Conservation (phyloP, 2,329 filamentous ascomycete genomes). For the Madurella mycetomatis region DNA sequence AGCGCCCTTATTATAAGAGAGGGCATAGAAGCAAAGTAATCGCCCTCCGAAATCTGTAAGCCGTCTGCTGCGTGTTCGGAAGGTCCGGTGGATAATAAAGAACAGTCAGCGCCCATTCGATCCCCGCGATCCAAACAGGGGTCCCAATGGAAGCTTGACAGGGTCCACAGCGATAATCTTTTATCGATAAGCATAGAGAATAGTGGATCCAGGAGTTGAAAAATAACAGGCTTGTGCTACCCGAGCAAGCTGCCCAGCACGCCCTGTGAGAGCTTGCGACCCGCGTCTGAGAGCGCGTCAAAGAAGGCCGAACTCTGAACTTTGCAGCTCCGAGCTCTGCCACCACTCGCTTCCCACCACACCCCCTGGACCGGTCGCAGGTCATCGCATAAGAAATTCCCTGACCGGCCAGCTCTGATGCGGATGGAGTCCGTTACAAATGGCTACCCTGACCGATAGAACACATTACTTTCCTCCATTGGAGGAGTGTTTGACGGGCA, state of each 20-base stretch:
- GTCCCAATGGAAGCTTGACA: background rate
- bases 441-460: constrained; percentile 66
- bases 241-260: background rate
- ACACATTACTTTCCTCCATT: constrained; percentile 74
- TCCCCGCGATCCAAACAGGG: background rate
- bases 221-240: background rate
- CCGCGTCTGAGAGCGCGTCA: background rate
- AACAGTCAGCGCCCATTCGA: too few relatives aligned
- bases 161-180: background rate
- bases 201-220: background rate
- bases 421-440: constrained; percentile 53
- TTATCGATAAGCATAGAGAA: background rate
- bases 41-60: too few relatives aligned
- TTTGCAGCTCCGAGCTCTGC: constrained; percentile 4
- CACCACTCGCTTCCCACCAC: background rate
- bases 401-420: constrained; percentile 9
- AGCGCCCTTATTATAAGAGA: background rate
- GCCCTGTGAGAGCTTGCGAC: background rate
- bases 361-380: constrained; percentile 6
- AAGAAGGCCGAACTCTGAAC: background rate
- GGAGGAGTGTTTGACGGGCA: constrained; percentile 77
- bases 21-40: background rate
- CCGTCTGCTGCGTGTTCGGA: too few relatives aligned
- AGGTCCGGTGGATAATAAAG: too few relatives aligned
- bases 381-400: constrained; percentile 9